Evolutionary conservation across 305 asterid species (phyloP).

Genomic region (Fraxinus dipetala): DNA sequence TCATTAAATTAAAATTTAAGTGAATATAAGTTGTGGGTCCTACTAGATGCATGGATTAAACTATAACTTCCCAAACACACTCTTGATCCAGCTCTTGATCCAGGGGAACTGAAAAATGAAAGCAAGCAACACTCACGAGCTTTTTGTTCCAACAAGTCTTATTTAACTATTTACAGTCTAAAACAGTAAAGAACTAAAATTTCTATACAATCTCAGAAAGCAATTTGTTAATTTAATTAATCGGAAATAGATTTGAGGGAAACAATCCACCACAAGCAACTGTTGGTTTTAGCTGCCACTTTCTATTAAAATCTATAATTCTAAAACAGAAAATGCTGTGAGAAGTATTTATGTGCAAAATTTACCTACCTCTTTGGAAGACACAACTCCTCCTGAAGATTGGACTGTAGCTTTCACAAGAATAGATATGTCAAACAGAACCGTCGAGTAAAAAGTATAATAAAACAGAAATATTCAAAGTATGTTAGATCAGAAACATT

Average conservation of each 20-base stretch:
- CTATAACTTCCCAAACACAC: not conserved
- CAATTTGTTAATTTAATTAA: not conserved
- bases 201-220: not conserved
- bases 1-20: too few species aligned
- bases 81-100: not conserved
- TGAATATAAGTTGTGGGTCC: not conserved
- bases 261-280: conserved; percentile 2
- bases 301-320: not conserved
- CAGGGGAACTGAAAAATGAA: not conserved
- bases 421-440: conserved; percentile 21
- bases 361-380: conserved; percentile 53
- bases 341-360: conserved; percentile 12
- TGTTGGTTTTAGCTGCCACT: not conserved
- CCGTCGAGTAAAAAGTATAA: not conserved
- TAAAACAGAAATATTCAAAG: conserved; percentile 9
- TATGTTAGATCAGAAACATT: conserved; percentile 12
- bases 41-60: not conserved
- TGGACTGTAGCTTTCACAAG: conserved; percentile 48
- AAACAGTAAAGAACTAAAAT: not conserved
- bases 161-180: not conserved
- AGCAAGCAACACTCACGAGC: not conserved
- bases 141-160: not conserved
- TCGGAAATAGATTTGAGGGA: not conserved
- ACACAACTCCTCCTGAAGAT: conserved; percentile 53
- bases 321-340: not conserved